Base-by-base conservation (phyloP, 805 yeast genomes). In the Wickerhamomyces alni region DNA sequence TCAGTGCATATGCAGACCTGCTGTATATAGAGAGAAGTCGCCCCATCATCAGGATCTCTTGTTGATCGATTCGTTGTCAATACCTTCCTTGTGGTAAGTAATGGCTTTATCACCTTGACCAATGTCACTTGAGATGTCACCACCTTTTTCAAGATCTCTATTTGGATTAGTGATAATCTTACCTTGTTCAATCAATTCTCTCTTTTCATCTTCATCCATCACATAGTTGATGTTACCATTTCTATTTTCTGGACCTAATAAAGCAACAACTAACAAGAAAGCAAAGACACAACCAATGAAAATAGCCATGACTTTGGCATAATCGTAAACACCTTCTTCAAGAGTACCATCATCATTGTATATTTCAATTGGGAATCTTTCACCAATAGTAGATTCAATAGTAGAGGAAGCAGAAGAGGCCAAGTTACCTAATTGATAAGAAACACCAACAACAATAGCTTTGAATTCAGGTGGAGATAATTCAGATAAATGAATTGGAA, bases 361-460 rank as follows among this genome's bases (percentile, higher is more conserved):
- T 4, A 29, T 12, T 15, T 8, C 10, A 24, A 26, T 11, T 43
- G 76, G 76, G 65, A 77, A 79, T 30, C 64, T 46, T 46, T 72
- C 75, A 42, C 85, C 85, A 45, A 80, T 70, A 17, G 77, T 75
- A 24, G 80, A 62, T 59, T 80, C 84, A 46, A 80, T 80, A n/a
- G 86, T 80, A 1, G 83, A 74, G 2, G 82, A 74, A 4, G 85
- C 84, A 30, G 81, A 74, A 2, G 82, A 74, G 17, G 77, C 78
- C 53, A 80, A 66, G 61, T 80, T 80, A 65, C 87, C 87, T 48
- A 80, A 63, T 57, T 80, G 86, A 56, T 80, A 80, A 17, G 82
- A 67, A 26, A 71, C 69, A 55, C 87, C 87, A 32, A 75, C 72
- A 38, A 77, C 74, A 43, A 80, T 75, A 8, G 85, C 69, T 58